Evolutionary conservation across 176 grass and related monocot species (phyloP).

Genomic region (Guadua angustifolia): DNA sequence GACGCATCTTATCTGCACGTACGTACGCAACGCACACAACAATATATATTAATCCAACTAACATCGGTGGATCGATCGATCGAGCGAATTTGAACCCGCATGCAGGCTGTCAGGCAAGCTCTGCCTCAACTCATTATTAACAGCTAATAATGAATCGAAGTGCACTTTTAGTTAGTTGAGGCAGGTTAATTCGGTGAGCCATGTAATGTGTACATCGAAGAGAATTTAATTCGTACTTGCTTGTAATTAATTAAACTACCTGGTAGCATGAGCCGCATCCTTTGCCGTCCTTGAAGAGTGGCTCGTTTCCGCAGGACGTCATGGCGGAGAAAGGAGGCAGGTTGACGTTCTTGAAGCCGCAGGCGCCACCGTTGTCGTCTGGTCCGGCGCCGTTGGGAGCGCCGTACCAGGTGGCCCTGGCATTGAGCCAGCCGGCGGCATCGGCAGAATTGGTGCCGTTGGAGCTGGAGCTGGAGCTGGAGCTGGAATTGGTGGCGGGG

Average conservation of each 20-base stretch:
- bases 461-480: neutral
- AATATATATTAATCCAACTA: too few relatives aligned
- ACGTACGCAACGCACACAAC: too few relatives aligned
- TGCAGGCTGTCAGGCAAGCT: too few relatives aligned
- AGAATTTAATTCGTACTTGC: too few relatives aligned
- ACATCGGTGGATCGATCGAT: neutral
- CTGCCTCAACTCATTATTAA: too few relatives aligned
- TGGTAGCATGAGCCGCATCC: constrained; percentile 64
- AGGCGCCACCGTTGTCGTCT: constrained; percentile 63
- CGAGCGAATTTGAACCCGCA: neutral
- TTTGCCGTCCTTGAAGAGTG: constrained; percentile 54
- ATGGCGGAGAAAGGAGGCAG: constrained; percentile 59
- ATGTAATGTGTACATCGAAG: too few relatives aligned
- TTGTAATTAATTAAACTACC: neutral
- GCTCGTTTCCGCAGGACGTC: constrained; percentile 63
- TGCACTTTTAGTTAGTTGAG: too few relatives aligned
- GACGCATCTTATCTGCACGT: constrained; percentile 51
- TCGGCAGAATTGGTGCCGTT: neutral
- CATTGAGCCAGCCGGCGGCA: constrained; percentile 38
- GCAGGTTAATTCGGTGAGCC: too few relatives aligned
- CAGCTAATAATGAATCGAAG: too few relatives aligned
- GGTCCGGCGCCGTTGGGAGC: constrained; percentile 59
- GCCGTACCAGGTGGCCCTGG: constrained; percentile 71
- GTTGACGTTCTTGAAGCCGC: constrained; percentile 63
- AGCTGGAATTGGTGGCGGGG: neutral